phyloP scores from a whole-genome alignment of 179 eudicot species.

The Corrigiola litoralis region DNA sequence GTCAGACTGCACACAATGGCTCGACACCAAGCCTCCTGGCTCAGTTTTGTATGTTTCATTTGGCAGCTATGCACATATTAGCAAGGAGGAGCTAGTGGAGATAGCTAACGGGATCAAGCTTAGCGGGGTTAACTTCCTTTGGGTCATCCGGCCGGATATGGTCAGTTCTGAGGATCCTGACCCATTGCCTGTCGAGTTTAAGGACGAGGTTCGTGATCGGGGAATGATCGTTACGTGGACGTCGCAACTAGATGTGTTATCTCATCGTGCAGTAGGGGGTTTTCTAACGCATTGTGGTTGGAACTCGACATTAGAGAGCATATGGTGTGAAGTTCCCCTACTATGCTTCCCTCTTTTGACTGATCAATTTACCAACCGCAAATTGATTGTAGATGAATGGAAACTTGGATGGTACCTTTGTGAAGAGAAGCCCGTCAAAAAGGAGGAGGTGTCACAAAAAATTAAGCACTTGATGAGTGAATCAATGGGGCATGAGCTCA shows the following conservation, averaged over 20 bases:
- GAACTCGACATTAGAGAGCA: conserved; percentile 35
- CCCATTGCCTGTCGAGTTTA: conserved; percentile 41
- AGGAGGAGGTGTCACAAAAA: conserved; percentile 36
- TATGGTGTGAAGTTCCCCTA: conserved; percentile 38
- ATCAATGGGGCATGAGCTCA: conserved; percentile 17
- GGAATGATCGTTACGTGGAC: conserved; percentile 37
- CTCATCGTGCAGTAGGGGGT: conserved; percentile 33
- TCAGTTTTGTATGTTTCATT: conserved; percentile 41
- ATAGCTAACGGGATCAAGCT: conserved; percentile 36
- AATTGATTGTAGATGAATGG: conserved; percentile 40
- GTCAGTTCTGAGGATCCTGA: conserved; percentile 39
- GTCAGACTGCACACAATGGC: conserved; percentile 35
- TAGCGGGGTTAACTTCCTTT: conserved; percentile 31
- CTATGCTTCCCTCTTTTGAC: conserved; percentile 33
- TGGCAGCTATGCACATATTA: conserved; percentile 39
- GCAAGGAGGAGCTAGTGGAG: conserved; percentile 23
- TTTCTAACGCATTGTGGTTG: conserved; percentile 42
- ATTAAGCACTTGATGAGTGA: conserved; percentile 31
- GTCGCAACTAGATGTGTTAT: conserved; percentile 24
- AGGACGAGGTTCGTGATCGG: conserved; percentile 25
- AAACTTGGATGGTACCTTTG: conserved; percentile 40
- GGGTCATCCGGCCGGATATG: conserved; percentile 40
- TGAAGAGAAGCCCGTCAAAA: conserved; percentile 21
- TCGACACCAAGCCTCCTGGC: conserved; percentile 22
- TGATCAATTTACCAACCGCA: conserved; percentile 38